Base-by-base conservation (phyloP, 2,329 filamentous ascomycete species). In the Paracoccidioides brasiliensis region DNA sequence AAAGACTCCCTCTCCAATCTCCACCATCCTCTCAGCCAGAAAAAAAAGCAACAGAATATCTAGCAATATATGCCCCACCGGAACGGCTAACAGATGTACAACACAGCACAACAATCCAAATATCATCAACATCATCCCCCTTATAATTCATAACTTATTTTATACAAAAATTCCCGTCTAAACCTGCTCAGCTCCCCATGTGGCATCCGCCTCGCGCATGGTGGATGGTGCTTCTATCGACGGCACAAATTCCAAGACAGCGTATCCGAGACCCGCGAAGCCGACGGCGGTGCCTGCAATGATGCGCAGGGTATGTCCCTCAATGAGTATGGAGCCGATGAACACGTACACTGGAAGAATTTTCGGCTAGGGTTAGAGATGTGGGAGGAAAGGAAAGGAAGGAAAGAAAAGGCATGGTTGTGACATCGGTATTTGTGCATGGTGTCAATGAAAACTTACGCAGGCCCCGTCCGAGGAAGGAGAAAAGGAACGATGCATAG, bases 401-500 rank as follows among this genome's bases (percentile, higher is more conserved):
- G 49, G 54, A 54, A 60, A 30, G 58, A 46, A 30, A 45, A 15
- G 43, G 40, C n/a, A 35, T 32, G n/a, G 42, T 14, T 32, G 12
- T 35, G 37, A 30, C 42, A 15, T 14, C 3, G 22, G 22, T 22
- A 22, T 22, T 2, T 22, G 22, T 22, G 22, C 2, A 22, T 22
- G 22, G 22, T 22, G 22, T 22, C 22, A 22, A 22, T 22, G 22
- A 22, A 22, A 14, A 83, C 89, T 75, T 82, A 95, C 90, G 97
- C 70, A 89, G 79, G 73, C 93, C 93, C 69, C 93, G 90, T 59
- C 93, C 93, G 64, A 97, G 76, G 79, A 98, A 97, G 56, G 88
- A 95, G 78, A 97, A 97, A 73, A 97, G 84, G 78, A 98, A 98
- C 9, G 89, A 95, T 55, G 90, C 91, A 77, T 97, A 95, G 74